Base-by-base conservation (phyloP, 2,329 filamentous ascomycete species). In the Apiospora koreana region DNA sequence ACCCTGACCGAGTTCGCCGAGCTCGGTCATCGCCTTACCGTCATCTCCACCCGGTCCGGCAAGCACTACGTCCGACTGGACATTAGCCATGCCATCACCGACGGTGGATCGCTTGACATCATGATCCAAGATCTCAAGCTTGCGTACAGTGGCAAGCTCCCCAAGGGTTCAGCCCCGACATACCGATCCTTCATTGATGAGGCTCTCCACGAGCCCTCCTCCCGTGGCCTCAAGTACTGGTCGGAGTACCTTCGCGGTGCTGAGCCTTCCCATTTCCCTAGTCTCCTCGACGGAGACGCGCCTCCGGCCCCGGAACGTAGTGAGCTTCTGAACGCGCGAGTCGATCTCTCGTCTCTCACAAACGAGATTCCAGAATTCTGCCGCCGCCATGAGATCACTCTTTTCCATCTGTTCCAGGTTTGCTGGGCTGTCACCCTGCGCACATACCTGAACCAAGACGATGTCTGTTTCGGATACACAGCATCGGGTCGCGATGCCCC, bases 401-500 rank as follows among this genome's bases (percentile, higher is more conserved):
- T 70, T 12, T 70, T 68, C 66, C 66, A 70, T 35, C 23, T 70
- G 10, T 68, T 68, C 69, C 69, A 70, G 35, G 38, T 64, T 35
- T 67, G 58, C 23, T 70, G 69, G 69, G 66, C 69, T 16, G 9
- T 70, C 18, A 66, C 68, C 12, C 16, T 70, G 35, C 69, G 69
- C 8, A 28, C 66, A 7, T 70, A 70, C 5, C 16, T 70, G 54
- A 68, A 68, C 43, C 38, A 54, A 9, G 45, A 65, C n/a, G 69
- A 70, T 23, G 31, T 70, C 8, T 70, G 69, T 28, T 70, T 70
- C 23, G 69, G 69, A 38, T 86, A 88, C 70, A 81, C 88, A 0
- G 77, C 86, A 3, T 86, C 86, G 0, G 87, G 87, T 1, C 81
- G 88, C 16, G 87, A 89, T 72, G 80, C 84, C 5, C 82, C 85